Evolutionary conservation across 352 stramenopile species (phyloP).

Genomic region (Saprolegnia diclina): DNA sequence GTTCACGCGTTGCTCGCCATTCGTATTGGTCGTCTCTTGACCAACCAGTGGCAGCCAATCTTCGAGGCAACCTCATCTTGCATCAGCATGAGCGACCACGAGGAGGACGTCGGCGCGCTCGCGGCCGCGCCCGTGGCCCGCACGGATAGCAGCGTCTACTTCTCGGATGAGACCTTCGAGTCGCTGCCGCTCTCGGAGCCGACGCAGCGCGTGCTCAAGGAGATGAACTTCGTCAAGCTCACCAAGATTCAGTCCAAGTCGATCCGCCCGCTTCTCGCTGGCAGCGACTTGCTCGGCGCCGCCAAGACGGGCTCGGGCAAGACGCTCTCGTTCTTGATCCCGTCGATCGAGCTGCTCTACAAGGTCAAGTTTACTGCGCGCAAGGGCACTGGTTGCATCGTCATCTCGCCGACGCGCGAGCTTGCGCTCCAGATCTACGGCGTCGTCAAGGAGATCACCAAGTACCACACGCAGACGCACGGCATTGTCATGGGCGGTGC

Average conservation of each 20-base stretch:
- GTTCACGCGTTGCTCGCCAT: too few relatives aligned
- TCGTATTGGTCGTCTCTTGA: too few relatives aligned
- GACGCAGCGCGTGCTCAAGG: constrained; percentile 82
- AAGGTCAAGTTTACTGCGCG: constrained; percentile 94
- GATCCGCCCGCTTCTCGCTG: constrained; percentile 92
- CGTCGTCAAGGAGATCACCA: constrained; percentile 94
- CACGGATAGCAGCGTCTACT: constrained; percentile 74
- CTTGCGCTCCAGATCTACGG: constrained; percentile 99
- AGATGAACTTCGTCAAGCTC: constrained; percentile 93
- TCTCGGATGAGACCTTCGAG: constrained; percentile 83
- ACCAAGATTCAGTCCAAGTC: constrained; percentile 97
- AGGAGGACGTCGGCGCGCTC: constrained; percentile 44
- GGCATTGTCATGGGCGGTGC: constrained; percentile 97
- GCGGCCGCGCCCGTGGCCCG: constrained; percentile 39
- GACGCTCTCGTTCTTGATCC: constrained; percentile 98
- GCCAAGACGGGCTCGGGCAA: constrained; percentile 98
- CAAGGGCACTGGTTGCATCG: constrained; percentile 96
- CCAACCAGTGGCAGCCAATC: too few relatives aligned
- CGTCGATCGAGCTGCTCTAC: constrained; percentile 94
- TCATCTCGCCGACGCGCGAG: constrained; percentile 97
- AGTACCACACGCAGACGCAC: constrained; percentile 94
- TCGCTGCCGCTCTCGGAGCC: constrained; percentile 89
- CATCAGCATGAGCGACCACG: constrained; percentile 35
- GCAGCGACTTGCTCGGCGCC: constrained; percentile 95
- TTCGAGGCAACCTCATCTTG: not conserved